Percentiles rank a stretch among this genome's conserved stretches.
Conservation (phyloP, 371 early-diverging fungal species). For the Mortierella sp. region DNA sequence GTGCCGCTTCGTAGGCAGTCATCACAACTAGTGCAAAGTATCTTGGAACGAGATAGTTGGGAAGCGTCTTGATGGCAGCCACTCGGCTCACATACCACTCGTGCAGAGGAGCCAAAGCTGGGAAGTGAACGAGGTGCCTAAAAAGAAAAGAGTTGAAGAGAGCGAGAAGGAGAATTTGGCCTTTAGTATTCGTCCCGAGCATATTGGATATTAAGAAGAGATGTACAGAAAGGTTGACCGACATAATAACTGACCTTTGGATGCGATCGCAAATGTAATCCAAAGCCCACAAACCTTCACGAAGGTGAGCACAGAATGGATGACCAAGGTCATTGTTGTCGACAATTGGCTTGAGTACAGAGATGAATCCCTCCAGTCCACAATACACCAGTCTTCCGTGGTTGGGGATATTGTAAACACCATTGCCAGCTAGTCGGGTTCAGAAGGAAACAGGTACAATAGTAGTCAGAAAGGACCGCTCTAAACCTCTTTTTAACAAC, state of each 20-base stretch:
- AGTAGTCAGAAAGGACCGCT: neutral
- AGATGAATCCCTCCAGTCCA: conserved; percentile 93
- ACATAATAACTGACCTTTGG: conserved; percentile 56
- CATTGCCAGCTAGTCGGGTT: conserved; percentile 62
- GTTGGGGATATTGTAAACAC: conserved; percentile 88
- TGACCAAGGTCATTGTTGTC: conserved; percentile 92
- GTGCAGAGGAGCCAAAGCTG: conserved; percentile 59
- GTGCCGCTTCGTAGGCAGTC: conserved; percentile 79
- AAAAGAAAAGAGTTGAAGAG: neutral
- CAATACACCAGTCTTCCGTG: conserved; percentile 86
- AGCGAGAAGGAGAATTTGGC: neutral
- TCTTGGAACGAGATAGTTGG: conserved; percentile 90
- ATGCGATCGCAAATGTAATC: conserved; percentile 87
- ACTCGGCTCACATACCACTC: conserved; percentile 85
- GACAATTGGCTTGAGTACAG: conserved; percentile 78
- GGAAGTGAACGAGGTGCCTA: conserved; percentile 61
- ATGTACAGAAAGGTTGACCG: neutral
- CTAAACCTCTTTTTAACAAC: too few species aligned
- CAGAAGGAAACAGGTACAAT: neutral
- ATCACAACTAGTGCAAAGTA: conserved; percentile 89
- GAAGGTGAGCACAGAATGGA: conserved; percentile 88
- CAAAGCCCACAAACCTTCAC: conserved; percentile 92
- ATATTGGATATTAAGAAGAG: neutral
- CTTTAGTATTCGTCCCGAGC: too few species aligned
- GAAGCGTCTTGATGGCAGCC: conserved; percentile 70